These are phyloP conservation scores for Macrotyloma uniflorum DNA, from an alignment of 306 rosid species.

Conservation along the genomic window DNA sequence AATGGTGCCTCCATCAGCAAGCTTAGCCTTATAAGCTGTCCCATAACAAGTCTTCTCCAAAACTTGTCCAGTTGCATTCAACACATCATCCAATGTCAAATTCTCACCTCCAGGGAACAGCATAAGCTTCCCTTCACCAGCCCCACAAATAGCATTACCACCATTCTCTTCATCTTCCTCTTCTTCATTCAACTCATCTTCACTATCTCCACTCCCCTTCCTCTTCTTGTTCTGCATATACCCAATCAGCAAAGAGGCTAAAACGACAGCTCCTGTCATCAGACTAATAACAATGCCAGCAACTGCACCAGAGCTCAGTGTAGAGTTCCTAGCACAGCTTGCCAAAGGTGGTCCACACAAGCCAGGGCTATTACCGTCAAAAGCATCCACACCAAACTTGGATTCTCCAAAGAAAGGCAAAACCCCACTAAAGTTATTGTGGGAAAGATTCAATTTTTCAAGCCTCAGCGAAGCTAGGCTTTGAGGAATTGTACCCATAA, in stretches of 20 bases:
- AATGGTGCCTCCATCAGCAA: conserved; percentile 87
- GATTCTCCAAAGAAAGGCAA: conserved; percentile 71
- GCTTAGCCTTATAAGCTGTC: conserved; percentile 95
- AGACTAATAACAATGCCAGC: conserved; percentile 93
- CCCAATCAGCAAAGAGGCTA: conserved; percentile 85
- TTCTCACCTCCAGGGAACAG: conserved; percentile 89
- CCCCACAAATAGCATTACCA: conserved; percentile 36
- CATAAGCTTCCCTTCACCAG: conserved; percentile 91
- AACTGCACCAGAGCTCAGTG: conserved; percentile 90
- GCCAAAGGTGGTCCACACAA: conserved; percentile 88
- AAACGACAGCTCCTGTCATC: conserved; percentile 87
- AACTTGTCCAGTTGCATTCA: conserved; percentile 97
- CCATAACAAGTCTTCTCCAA: conserved; percentile 98
- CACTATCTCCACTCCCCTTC: conserved; percentile 72
- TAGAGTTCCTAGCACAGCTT: conserved; percentile 60
- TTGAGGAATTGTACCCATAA: conserved; percentile 67
- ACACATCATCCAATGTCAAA: conserved; percentile 90
- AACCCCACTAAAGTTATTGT: conserved; percentile 87
- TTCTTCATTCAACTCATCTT: conserved; percentile 80
- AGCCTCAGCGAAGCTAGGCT: conserved; percentile 57
- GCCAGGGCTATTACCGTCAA: conserved; percentile 79
- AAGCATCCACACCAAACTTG: conserved; percentile 71
- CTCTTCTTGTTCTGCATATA: conserved; percentile 89
- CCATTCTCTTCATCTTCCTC: conserved; percentile 63
- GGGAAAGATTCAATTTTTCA: conserved; percentile 83